These are phyloP conservation scores for Parietaria judaica DNA, from an alignment of 306 rosid species.

Conservation along the genomic window DNA sequence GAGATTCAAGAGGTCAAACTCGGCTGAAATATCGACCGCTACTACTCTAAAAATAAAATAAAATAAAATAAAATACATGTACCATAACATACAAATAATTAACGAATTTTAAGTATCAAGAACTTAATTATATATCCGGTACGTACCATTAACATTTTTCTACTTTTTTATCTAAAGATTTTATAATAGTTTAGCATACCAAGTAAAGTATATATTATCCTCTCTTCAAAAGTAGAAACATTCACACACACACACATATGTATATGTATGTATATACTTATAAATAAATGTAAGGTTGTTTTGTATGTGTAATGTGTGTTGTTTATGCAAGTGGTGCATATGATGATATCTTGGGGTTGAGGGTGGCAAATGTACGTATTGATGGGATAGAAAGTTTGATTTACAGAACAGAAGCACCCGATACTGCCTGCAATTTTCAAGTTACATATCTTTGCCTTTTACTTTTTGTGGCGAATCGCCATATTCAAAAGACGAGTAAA, in stretches of 20 bases:
- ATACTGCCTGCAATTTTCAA: slow-evolving; percentile 48
- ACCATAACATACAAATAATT: no score
- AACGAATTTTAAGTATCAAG: no score
- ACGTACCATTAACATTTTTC: no score
- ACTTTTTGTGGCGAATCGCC: slow-evolving; percentile 47
- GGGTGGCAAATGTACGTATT: slow-evolving; percentile 19
- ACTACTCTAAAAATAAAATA: no score
- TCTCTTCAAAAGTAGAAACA: background rate
- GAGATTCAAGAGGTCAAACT: no score
- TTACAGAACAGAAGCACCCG: slow-evolving; percentile 51
- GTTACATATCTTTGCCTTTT: slow-evolving; percentile 31
- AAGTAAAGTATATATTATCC: background rate
- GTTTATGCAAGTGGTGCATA: slow-evolving; percentile 36
- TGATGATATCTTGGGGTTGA: background rate
- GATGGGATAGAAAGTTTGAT: slow-evolving; percentile 58
- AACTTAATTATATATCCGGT: no score
- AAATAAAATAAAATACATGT: no score
- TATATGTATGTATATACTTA: background rate
- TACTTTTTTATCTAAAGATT: no score
- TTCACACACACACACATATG: no score
- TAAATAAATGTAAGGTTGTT: background rate
- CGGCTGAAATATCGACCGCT: no score
- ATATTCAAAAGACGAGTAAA: background rate
- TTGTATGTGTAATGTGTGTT: slow-evolving; percentile 14
- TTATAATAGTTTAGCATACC: no score